Percentiles rank a stretch among this genome's conserved stretches.
Conservation (phyloP, 495 filamentous ascomycete species). For the Lindgomyces ingoldianus region DNA sequence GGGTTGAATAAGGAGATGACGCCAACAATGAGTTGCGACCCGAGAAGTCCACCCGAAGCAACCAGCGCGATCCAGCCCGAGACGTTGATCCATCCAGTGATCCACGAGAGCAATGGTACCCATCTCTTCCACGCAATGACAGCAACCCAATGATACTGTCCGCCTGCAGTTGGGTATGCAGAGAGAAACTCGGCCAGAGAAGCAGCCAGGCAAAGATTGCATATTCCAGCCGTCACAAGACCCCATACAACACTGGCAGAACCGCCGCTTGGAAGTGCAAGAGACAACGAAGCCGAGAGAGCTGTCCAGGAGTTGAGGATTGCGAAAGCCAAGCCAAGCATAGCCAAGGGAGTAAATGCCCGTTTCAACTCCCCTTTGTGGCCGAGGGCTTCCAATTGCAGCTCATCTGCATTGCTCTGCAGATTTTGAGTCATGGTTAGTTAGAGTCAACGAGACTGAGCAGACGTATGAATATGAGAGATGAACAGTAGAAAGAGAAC, state of each 20-base stretch:
- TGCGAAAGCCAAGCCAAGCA: constrained; percentile 62
- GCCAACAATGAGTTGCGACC: constrained; percentile 52
- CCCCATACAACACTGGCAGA: constrained; percentile 61
- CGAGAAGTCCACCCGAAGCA: constrained; percentile 45
- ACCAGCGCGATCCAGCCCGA: constrained; percentile 64
- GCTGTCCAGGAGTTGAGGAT: constrained; percentile 64
- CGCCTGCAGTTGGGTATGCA: constrained; percentile 62
- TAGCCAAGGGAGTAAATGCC: constrained; percentile 55
- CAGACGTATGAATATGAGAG: background rate
- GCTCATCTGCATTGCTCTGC: constrained; percentile 44
- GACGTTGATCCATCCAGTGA: constrained; percentile 75
- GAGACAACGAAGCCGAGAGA: constrained; percentile 55
- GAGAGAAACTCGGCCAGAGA: constrained; percentile 73
- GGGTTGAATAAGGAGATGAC: constrained; percentile 50
- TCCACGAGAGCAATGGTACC: constrained; percentile 66
- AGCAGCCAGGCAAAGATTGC: constrained; percentile 69
- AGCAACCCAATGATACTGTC: constrained; percentile 78
- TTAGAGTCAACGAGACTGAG: background rate
- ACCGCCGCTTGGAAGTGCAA: constrained; percentile 57
- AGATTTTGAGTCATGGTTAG: constrained; percentile 25
- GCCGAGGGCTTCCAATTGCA: constrained; percentile 43
- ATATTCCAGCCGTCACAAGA: constrained; percentile 67
- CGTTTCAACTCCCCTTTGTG: constrained; percentile 45
- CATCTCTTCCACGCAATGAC: constrained; percentile 60
- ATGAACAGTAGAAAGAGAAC: background rate